phyloP scores from a whole-genome alignment of 2,329 filamentous ascomycete genomes.

The Aureobasidium sp. region DNA sequence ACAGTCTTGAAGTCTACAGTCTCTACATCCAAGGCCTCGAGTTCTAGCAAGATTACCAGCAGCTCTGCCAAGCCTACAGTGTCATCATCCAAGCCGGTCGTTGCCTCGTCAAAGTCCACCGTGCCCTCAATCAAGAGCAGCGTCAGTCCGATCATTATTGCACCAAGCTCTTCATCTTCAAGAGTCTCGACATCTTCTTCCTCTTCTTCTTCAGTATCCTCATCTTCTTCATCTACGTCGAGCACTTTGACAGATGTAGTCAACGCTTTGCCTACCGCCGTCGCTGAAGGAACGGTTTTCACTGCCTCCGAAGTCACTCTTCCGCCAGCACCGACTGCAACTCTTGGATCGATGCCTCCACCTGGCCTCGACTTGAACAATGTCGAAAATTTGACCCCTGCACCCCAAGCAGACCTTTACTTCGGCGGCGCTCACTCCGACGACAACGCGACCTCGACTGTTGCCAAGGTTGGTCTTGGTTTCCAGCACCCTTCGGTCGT shows the following conservation, averaged over 20 bases:
- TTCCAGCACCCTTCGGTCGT: constrained; percentile 14
- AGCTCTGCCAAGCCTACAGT: neutral
- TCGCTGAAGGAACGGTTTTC: neutral
- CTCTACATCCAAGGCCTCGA: neutral
- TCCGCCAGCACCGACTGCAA: constrained; percentile 1
- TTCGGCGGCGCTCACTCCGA: neutral
- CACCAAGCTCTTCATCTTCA: too few species aligned
- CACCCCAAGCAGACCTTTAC: neutral
- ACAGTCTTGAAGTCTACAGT: neutral
- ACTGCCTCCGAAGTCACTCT: neutral
- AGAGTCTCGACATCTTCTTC: too few species aligned
- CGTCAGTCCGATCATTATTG: too few species aligned
- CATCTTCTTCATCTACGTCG: too few species aligned
- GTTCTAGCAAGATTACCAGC: neutral
- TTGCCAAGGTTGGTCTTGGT: constrained; percentile 3
- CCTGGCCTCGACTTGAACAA: constrained; percentile 6
- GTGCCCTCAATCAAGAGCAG: too few species aligned
- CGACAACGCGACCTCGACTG: neutral
- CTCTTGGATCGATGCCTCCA: neutral
- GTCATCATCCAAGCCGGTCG: neutral
- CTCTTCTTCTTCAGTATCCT: too few species aligned
- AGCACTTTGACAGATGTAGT: neutral
- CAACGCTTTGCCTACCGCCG: neutral
- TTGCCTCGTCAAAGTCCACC: neutral
- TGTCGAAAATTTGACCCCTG: constrained; percentile 8